These are phyloP conservation scores for Micromonas pusilla DNA, from an alignment of 139 green algal species.

Conservation along the genomic window DNA sequence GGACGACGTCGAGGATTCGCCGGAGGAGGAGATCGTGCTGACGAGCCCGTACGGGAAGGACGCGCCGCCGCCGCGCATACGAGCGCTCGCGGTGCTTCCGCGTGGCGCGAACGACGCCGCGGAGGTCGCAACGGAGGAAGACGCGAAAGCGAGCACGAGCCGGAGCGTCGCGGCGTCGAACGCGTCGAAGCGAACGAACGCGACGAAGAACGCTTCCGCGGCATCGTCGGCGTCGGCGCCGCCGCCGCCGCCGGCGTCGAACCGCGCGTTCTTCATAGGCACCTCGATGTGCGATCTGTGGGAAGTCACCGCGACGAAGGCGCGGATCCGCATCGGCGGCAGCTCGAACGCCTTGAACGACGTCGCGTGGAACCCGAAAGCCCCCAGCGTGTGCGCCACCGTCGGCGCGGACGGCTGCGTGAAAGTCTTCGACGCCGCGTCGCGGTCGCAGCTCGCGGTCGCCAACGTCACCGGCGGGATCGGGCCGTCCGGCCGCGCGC, in stretches of 20 bases:
- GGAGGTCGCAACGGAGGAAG: neutral
- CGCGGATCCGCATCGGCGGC: slow-evolving; percentile 46
- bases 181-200: too few species aligned
- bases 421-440: slow-evolving; percentile 46
- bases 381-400: slow-evolving; percentile 35
- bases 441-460: neutral
- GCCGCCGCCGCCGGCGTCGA: too few species aligned
- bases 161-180: too few species aligned
- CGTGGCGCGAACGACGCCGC: neutral
- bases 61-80: neutral
- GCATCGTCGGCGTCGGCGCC: too few species aligned
- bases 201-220: too few species aligned
- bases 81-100: neutral
- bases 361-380: slow-evolving; percentile 42
- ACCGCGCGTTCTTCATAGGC: neutral
- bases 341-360: slow-evolving; percentile 49
- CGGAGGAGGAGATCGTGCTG: neutral
- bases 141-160: neutral
- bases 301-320: neutral
- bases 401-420: slow-evolving; percentile 43
- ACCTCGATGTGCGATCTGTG: slow-evolving; percentile 26
- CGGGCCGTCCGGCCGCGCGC: neutral
- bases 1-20: neutral
- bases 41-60: too few species aligned
- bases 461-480: neutral